phyloP scores from a whole-genome alignment of 257 asterid species.

The Plantago ovata region DNA sequence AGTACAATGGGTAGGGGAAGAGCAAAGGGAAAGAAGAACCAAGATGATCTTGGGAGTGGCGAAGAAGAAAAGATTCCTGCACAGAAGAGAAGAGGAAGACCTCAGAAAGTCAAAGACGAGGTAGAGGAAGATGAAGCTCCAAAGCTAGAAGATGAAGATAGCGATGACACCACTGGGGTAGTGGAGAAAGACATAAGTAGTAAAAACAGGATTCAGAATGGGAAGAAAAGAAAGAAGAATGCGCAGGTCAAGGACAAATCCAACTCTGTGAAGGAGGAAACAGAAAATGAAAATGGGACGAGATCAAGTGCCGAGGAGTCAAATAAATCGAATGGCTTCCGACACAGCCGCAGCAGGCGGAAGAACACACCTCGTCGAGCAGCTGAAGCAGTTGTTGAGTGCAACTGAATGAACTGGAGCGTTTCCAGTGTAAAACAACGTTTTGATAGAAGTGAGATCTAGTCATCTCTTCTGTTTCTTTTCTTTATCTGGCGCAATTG shows the following conservation, averaged over 20 bases:
- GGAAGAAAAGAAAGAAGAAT: slow-evolving; percentile 29
- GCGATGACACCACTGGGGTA: slow-evolving; percentile 29
- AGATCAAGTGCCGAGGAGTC: slow-evolving; percentile 35
- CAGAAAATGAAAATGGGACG: slow-evolving; percentile 30
- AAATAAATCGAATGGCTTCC: slow-evolving; percentile 31
- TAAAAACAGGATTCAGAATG: slow-evolving; percentile 26
- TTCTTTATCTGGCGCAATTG: background rate
- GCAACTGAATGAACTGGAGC: slow-evolving; percentile 28
- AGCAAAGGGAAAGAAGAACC: slow-evolving; percentile 46
- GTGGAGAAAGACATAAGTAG: slow-evolving; percentile 25
- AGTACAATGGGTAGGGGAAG: slow-evolving; percentile 43
- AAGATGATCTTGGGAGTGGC: slow-evolving; percentile 39
- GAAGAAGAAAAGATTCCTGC: slow-evolving; percentile 51
- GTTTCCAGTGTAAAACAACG: background rate
- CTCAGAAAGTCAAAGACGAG: slow-evolving; percentile 40
- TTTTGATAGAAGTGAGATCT: slow-evolving; percentile 16
- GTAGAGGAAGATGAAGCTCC: slow-evolving; percentile 33
- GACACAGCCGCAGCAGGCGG: slow-evolving; percentile 39
- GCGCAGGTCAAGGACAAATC: slow-evolving; percentile 28
- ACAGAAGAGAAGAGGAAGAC: slow-evolving; percentile 56
- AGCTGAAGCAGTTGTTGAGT: slow-evolving; percentile 61
- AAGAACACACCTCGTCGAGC: slow-evolving; percentile 60
- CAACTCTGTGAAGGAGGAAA: slow-evolving; percentile 33
- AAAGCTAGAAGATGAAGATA: slow-evolving; percentile 32
- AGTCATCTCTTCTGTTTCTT: slow-evolving; percentile 11